Evolutionary conservation across 1,284 basidiomycete species (phyloP).

Genomic region (Rhizopogon parksii): DNA sequence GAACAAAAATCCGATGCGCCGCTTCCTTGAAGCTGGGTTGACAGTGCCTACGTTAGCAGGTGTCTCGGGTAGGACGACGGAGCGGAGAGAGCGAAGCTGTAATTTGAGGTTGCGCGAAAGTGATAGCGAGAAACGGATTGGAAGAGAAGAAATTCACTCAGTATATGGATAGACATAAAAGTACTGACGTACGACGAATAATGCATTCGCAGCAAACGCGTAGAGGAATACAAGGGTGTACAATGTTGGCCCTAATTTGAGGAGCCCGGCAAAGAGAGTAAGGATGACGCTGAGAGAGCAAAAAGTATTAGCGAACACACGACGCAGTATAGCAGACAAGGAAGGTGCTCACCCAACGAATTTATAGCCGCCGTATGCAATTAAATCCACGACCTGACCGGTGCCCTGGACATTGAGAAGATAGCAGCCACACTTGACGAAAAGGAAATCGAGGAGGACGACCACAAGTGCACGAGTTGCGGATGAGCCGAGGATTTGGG

Average conservation of each 20-base stretch:
- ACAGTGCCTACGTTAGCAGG: constrained; percentile 50
- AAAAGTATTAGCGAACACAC: not conserved
- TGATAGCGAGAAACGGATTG: too few relatives aligned
- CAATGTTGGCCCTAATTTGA: constrained; percentile 55
- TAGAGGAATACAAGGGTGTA: constrained; percentile 78
- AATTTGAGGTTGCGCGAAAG: too few relatives aligned
- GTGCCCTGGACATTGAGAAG: constrained; percentile 78
- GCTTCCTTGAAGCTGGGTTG: constrained; percentile 71
- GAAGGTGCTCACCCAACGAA: constrained; percentile 74
- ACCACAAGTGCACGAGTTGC: constrained; percentile 80
- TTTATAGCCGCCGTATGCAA: constrained; percentile 93
- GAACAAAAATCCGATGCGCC: constrained; percentile 81
- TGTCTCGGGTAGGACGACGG: constrained; percentile 75
- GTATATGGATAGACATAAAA: constrained; percentile 1
- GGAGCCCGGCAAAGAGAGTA: constrained; percentile 56
- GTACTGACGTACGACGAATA: constrained; percentile 68
- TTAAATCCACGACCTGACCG: constrained; percentile 63
- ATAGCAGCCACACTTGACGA: constrained; percentile 89
- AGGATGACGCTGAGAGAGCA: constrained; percentile 55
- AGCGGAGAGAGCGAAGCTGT: constrained; percentile 86
- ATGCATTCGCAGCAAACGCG: constrained; percentile 82
- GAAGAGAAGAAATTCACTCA: not conserved
- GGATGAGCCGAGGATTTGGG: constrained; percentile 83
- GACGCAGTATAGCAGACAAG: not conserved
- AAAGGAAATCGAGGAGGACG: constrained; percentile 78